phyloP scores from a whole-genome alignment of 331 rosid species.

The Acacia pycnantha region DNA sequence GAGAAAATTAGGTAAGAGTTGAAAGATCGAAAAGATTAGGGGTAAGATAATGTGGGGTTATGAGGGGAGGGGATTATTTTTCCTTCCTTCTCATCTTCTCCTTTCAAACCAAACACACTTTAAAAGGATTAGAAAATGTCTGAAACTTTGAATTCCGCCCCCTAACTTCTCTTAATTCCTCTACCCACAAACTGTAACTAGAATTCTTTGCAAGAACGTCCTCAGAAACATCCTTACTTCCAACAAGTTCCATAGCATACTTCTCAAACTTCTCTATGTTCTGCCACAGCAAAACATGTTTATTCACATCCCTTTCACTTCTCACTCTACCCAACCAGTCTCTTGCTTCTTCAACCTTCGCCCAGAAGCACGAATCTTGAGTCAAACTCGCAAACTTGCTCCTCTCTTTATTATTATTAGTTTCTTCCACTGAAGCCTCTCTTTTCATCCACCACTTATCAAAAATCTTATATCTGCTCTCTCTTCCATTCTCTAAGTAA shows the following conservation, averaged over 20 bases:
- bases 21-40: no score
- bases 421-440: constrained; percentile 24
- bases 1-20: no score
- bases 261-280: constrained; percentile 50
- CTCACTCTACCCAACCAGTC: constrained; percentile 59
- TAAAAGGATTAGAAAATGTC: constrained; percentile 28
- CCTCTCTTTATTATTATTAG: constrained; percentile 30
- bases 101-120: no score
- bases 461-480: constrained; percentile 67
- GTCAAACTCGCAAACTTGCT: constrained; percentile 71
- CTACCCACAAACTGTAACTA: constrained; percentile 69
- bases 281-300: constrained; percentile 45
- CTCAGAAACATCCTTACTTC: constrained; percentile 57
- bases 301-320: constrained; percentile 44
- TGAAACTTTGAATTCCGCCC: constrained; percentile 39
- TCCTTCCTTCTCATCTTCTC: no score
- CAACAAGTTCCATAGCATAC: constrained; percentile 56
- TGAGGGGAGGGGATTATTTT: no score
- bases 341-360: constrained; percentile 86
- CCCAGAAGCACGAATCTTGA: constrained; percentile 97
- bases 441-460: constrained; percentile 80
- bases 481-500: constrained; percentile 74
- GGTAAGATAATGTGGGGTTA: no score
- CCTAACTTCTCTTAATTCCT: constrained; percentile 48
- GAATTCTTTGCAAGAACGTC: constrained; percentile 78